These are phyloP conservation scores for Monosporascus ibericus DNA, from an alignment of 2,329 filamentous ascomycete species.

Conservation along the genomic window DNA sequence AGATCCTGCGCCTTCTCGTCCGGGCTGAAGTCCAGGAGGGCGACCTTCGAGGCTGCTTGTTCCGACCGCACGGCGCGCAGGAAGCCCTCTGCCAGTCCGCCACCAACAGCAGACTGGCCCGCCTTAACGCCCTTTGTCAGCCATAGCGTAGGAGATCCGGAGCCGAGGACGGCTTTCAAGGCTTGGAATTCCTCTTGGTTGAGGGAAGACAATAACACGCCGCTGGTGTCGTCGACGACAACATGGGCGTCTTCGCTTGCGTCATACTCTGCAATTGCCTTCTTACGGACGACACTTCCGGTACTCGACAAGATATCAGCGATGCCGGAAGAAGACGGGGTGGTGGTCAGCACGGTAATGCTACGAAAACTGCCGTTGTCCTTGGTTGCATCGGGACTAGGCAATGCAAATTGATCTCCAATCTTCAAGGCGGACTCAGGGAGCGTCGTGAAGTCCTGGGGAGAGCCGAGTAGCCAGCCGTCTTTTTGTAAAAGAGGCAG, in stretches of 20 bases:
- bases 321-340: constrained; percentile 1
- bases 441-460: constrained; percentile 3
- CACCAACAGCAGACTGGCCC: constrained; percentile 8
- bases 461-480: constrained; percentile 13
- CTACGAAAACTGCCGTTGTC: neutral
- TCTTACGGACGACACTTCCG: constrained; percentile 3
- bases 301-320: constrained; percentile 1
- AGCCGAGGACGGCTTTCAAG: constrained; percentile 11
- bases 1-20: constrained; percentile 6
- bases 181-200: constrained; percentile 5
- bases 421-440: constrained; percentile 2
- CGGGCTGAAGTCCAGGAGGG: constrained; percentile 14
- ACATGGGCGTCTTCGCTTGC: constrained; percentile 3
- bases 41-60: constrained; percentile 10
- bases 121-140: constrained; percentile 15
- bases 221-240: constrained; percentile 14
- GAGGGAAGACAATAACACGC: constrained; percentile 8
- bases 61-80: constrained; percentile 17
- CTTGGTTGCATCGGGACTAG: too few relatives aligned
- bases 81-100: constrained; percentile 14
- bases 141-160: constrained; percentile 11
- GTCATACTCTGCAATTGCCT: constrained; percentile 3
- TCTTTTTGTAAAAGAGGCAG: constrained; percentile 2
- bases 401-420: too few relatives aligned
- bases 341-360: neutral